Evolutionary conservation across 352 stramenopile genomes (phyloP), one percentile per base, ranked within the genome.

Genomic region (Phytophthora hybrid): DNA sequence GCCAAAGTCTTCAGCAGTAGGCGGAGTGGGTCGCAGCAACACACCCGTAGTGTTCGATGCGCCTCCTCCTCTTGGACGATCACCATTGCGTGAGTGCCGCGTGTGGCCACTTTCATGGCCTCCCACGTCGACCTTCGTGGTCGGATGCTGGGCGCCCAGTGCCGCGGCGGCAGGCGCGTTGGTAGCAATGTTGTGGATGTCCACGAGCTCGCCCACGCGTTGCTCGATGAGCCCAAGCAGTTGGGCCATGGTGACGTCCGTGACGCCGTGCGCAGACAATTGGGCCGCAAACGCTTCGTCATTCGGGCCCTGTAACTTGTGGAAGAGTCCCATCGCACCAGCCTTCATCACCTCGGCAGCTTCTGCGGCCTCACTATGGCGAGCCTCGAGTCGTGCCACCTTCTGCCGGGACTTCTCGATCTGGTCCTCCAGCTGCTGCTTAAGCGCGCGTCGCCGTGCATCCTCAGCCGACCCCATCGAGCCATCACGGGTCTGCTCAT

Each of bases 361-460:
- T 29, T 92, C 81, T 23, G 84, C 79, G 6, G 84, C 82, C 71
- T 94, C 88, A 21, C 66, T 71, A n/a, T 93, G 79, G 21, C 85
- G 79, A 60, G 80, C 46, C 26, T 95, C 87, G 46, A 95, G 92
- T 37, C 83, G 82, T 23, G 70, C 67, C 9, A 93, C 82, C 61
- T 95, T 94, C 37, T 92, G 83, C 56, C 92, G 90, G 37, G 88
- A 93, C 65, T 93, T 94, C 5, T 95, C 85, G 63, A 97, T 94
- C 59, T 96, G 89, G 44, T 90, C 87, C 51, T 95, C 89, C 5
- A 96, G 66, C 39, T 91, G 80, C 53, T 91, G 82, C 61, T 93
- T 92, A 23, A 94, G 74, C 53, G 88, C 76, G 8, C 79, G 70
- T 19, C 81, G 78, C 51, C 86, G 76, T 37, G 84, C 77, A 73